Evolutionary conservation across 768 basidiomycete genomes (phyloP).

Genomic region (Gloeophyllum trabeum): DNA sequence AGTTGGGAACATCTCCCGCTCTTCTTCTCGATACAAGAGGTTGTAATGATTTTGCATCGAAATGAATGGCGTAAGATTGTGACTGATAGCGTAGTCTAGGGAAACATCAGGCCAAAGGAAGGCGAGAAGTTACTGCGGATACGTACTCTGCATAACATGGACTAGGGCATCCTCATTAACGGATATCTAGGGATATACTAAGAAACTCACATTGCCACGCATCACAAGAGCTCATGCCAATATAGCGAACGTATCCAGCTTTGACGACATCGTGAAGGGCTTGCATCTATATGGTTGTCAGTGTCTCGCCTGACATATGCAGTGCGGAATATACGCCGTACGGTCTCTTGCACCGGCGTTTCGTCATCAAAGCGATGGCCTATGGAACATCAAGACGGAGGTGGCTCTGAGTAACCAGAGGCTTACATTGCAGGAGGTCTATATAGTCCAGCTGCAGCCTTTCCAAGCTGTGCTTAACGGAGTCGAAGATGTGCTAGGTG

Average conservation of each 20-base stretch:
- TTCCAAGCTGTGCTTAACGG: constrained; percentile 26
- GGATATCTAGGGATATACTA: no score
- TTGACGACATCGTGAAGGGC: constrained; percentile 35
- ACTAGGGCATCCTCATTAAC: constrained; percentile 10
- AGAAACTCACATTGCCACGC: constrained; percentile 20
- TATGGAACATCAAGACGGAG: not conserved
- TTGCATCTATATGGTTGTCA: constrained; percentile 19
- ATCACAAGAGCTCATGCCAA: constrained; percentile 25
- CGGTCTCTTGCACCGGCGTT: constrained; percentile 28
- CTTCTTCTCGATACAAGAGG: constrained; percentile 28
- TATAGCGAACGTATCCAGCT: constrained; percentile 29
- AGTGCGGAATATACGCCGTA: constrained; percentile 1
- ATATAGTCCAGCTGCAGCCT: constrained; percentile 34
- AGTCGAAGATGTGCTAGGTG: constrained; percentile 41
- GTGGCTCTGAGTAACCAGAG: no score
- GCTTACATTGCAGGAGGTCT: constrained; percentile 32
- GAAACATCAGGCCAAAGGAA: not conserved
- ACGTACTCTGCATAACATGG: constrained; percentile 15
- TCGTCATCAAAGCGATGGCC: constrained; percentile 18
- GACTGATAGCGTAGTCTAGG: constrained; percentile 15
- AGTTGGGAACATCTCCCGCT: no score
- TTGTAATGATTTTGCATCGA: constrained; percentile 35
- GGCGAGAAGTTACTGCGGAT: not conserved
- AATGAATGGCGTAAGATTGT: no score
- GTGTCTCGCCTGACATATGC: not conserved